Percentiles rank a stretch among this genome's conserved stretches.
Evolutionary conservation across 441 rosid species (phyloP).

Genomic region (Pelargonium cotyledonis): DNA sequence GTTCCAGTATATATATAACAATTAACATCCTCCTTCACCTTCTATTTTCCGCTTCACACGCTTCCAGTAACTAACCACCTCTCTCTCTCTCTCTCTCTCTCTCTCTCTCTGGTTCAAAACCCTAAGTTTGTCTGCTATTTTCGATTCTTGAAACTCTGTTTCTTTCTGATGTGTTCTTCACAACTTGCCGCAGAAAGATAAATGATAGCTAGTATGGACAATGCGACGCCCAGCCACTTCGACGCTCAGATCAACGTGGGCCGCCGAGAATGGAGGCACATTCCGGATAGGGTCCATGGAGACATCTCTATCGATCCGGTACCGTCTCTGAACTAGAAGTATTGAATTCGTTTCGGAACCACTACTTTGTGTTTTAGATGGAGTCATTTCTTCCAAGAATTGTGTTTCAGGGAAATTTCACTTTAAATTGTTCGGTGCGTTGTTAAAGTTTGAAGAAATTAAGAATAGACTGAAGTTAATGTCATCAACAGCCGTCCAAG

Average conservation of each 20-base stretch:
- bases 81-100: not conserved
- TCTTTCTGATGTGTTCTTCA: not conserved
- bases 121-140: not conserved
- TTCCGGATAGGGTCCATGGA: conserved; percentile 84
- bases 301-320: conserved; percentile 78
- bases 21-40: not conserved
- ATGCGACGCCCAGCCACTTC: not conserved
- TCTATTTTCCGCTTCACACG: not conserved
- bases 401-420: conserved; percentile 6
- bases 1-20: not conserved
- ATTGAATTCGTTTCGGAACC: not conserved
- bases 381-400: conserved; percentile 10
- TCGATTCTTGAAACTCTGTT: no score
- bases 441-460: not conserved
- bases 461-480: not conserved
- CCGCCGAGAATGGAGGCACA: conserved; percentile 36
- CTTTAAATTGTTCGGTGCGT: not conserved
- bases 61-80: not conserved
- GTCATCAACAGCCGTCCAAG: not conserved
- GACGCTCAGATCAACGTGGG: conserved; percentile 1
- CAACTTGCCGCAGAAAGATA: not conserved
- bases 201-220: not conserved
- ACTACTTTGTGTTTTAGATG: not conserved
- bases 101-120: not conserved
- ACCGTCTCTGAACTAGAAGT: not conserved